Conservation (phyloP, 2,329 filamentous ascomycete species). For the Pezicula radicicola region DNA sequence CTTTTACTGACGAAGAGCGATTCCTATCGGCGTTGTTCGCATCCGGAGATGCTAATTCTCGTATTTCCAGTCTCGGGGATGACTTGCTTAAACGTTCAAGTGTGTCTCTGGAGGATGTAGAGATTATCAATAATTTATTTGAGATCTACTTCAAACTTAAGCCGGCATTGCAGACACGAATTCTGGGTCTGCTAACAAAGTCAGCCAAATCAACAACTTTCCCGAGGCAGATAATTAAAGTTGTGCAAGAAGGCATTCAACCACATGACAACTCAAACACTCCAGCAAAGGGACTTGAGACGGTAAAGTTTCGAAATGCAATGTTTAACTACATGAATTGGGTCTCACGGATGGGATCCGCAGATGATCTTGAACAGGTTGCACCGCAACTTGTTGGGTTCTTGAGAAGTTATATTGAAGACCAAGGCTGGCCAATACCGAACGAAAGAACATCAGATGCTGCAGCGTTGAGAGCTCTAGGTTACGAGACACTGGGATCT, state of each 20-base stretch:
- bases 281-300: conserved; percentile 47
- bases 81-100: conserved; percentile 81
- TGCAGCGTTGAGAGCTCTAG: conserved; percentile 69
- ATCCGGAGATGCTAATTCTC: conserved; percentile 76
- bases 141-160: conserved; percentile 69
- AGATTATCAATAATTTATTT: conserved; percentile 65
- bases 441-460: conserved; percentile 56
- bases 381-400: conserved; percentile 66
- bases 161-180: conserved; percentile 72
- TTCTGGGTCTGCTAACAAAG: conserved; percentile 73
- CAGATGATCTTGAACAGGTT: conserved; percentile 58
- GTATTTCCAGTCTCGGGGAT: conserved; percentile 80
- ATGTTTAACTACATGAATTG: conserved; percentile 86
- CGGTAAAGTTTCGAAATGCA: conserved; percentile 74
- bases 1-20: conserved; percentile 80
- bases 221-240: conserved; percentile 61
- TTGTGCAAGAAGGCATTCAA: conserved; percentile 65
- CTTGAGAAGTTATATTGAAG: conserved; percentile 70
- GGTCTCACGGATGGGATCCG: conserved; percentile 71
- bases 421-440: conserved; percentile 78
- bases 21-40: conserved; percentile 83
- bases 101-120: conserved; percentile 68
- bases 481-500: conserved; percentile 88
- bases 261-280: conserved; percentile 33
- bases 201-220: conserved; percentile 72